Percentiles rank a stretch among this genome's conserved stretches.
phyloP scores from a whole-genome alignment of 1,284 basidiomycete species.

The Trametes sp. region DNA sequence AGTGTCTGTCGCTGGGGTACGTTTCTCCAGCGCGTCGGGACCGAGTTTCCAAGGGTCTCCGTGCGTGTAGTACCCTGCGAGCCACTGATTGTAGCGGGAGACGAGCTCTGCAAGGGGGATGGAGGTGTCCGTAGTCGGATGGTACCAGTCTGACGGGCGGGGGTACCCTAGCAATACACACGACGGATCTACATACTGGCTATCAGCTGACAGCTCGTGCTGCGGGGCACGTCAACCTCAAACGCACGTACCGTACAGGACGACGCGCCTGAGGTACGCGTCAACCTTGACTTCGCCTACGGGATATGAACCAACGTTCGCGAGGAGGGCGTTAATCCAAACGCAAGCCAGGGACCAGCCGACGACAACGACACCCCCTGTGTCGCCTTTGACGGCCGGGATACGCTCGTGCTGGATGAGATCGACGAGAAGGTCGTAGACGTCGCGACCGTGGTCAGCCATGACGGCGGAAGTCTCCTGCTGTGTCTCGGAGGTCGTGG shows the following conservation, averaged over 20 bases:
- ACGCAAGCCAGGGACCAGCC: conserved; percentile 37
- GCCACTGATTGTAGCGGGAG: conserved; percentile 8
- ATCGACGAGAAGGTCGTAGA: conserved; percentile 62
- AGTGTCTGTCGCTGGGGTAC: neutral
- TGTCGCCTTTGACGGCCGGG: conserved; percentile 64
- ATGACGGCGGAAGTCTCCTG: conserved; percentile 3
- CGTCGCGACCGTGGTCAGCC: conserved; percentile 4
- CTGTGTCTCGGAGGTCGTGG: neutral
- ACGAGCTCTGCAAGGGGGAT: conserved; percentile 3
- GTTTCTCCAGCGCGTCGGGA: conserved; percentile 8
- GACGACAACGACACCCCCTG: conserved; percentile 36
- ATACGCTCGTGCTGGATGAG: conserved; percentile 71
- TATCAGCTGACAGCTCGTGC: neutral
- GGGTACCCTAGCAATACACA: conserved; percentile 12
- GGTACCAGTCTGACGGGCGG: conserved; percentile 3
- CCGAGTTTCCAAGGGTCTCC: conserved; percentile 12
- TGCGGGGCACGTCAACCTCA: conserved; percentile 10
- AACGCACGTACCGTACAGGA: conserved; percentile 31
- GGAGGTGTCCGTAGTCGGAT: conserved; percentile 10
- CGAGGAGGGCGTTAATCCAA: conserved; percentile 31
- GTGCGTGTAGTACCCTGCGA: conserved; percentile 18
- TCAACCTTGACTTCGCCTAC: conserved; percentile 9
- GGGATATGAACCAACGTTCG: conserved; percentile 26
- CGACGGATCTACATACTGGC: conserved; percentile 8
- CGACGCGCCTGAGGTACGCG: conserved; percentile 29